Evolutionary conservation across 148 eudicot genomes (phyloP).

Genomic region (Rhododendron vialii): DNA sequence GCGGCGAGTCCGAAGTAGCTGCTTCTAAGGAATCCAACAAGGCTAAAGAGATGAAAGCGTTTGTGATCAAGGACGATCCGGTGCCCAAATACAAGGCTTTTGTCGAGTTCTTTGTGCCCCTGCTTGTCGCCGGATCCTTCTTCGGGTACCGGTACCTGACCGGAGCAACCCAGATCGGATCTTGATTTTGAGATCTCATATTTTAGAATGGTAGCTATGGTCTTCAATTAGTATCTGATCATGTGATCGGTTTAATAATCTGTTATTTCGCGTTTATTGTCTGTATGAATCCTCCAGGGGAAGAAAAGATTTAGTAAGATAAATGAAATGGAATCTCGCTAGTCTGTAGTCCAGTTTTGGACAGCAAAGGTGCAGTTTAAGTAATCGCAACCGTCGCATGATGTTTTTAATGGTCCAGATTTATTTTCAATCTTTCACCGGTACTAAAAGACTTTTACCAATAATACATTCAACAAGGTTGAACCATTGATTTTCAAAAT

Average conservation of each 20-base stretch:
- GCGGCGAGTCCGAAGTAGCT: not conserved
- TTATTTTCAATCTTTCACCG: no score
- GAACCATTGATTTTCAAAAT: no score
- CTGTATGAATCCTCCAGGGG: not conserved
- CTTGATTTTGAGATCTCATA: not conserved
- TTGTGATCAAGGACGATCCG: constrained; percentile 30
- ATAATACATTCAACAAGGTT: no score
- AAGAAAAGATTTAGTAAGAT: not conserved
- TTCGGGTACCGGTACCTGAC: constrained; percentile 25
- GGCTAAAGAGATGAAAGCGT: constrained; percentile 29
- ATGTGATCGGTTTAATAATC: not conserved
- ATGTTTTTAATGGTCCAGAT: no score
- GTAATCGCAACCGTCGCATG: no score
- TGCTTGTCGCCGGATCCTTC: constrained; percentile 23
- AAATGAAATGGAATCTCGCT: not conserved
- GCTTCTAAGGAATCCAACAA: constrained; percentile 13
- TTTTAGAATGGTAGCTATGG: not conserved
- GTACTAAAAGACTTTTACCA: no score
- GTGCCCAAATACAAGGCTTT: constrained; percentile 13
- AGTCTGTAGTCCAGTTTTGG: no score
- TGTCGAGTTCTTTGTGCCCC: constrained; percentile 29
- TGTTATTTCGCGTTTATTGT: not conserved
- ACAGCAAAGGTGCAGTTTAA: no score
- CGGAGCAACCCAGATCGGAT: constrained; percentile 2
- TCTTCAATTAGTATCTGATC: not conserved